phyloP scores from a whole-genome alignment of 2,329 filamentous ascomycete species.

The Apiospora arundinis region DNA sequence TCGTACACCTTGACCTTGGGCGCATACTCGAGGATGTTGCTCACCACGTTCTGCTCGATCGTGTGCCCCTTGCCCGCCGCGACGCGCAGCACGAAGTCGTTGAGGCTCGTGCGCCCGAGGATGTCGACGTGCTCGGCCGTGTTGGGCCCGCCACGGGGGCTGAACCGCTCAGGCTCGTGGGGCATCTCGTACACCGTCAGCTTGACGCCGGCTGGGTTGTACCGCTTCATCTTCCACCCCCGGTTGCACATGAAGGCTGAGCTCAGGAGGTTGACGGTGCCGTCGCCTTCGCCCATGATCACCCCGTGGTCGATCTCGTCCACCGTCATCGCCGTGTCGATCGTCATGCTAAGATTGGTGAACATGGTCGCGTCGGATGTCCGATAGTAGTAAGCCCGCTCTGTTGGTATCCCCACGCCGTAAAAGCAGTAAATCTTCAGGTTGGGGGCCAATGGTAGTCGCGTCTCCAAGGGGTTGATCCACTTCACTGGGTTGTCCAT shows the following conservation, averaged over 20 bases:
- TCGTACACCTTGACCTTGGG: constrained; percentile 84
- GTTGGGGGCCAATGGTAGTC: constrained; percentile 84
- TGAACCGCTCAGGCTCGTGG: constrained; percentile 93
- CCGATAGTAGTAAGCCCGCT: constrained; percentile 91
- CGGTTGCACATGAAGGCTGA: constrained; percentile 96
- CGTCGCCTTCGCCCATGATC: constrained; percentile 94
- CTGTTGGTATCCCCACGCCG: constrained; percentile 90
- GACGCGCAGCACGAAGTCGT: constrained; percentile 86
- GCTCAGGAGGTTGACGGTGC: constrained; percentile 91
- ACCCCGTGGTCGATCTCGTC: constrained; percentile 82
- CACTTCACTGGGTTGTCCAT: constrained; percentile 81
- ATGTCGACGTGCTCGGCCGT: constrained; percentile 96
- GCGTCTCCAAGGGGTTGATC: constrained; percentile 92
- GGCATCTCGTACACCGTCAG: constrained; percentile 94
- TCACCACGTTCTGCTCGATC: constrained; percentile 79
- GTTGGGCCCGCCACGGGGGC: constrained; percentile 73
- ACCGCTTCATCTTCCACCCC: constrained; percentile 92
- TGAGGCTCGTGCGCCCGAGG: constrained; percentile 83
- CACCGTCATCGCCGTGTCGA: constrained; percentile 68
- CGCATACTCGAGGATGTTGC: constrained; percentile 82
- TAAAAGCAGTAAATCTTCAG: constrained; percentile 99
- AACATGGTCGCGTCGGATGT: constrained; percentile 59
- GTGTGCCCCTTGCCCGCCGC: constrained; percentile 83
- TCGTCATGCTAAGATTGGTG: constrained; percentile 76
- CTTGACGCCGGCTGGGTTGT: constrained; percentile 84